A percentile compares a stretch with the other conserved stretches of the same genome.
Evolutionary conservation across 2,329 filamentous ascomycete genomes (phyloP).

Genomic region (Zymoseptoria passerinii): DNA sequence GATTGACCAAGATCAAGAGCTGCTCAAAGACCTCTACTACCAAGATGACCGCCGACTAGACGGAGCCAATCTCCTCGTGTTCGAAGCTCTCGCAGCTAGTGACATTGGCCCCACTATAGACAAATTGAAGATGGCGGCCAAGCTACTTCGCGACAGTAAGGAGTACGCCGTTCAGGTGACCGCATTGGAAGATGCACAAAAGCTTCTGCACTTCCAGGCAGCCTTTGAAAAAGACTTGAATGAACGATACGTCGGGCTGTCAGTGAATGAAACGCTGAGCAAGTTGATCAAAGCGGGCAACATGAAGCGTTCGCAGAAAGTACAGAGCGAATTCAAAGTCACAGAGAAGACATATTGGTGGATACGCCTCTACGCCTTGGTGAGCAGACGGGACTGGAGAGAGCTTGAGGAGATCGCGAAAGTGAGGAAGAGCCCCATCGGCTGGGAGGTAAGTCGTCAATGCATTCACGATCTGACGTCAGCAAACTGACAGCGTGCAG

Average conservation of each 20-base stretch:
- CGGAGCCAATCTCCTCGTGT: slow-evolving; percentile 77
- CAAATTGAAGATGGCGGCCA: slow-evolving; percentile 79
- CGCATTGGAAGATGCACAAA: slow-evolving; percentile 69
- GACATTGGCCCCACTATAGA: slow-evolving; percentile 64
- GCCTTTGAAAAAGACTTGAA: slow-evolving; percentile 73
- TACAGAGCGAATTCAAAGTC: slow-evolving; percentile 87
- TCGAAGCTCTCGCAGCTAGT: slow-evolving; percentile 69
- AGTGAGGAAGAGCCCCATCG: slow-evolving; percentile 77
- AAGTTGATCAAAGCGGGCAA: slow-evolving; percentile 77
- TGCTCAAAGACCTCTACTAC: slow-evolving; percentile 95
- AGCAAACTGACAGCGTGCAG: slow-evolving; percentile 35
- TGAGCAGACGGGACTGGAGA: slow-evolving; percentile 83
- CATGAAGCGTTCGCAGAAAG: slow-evolving; percentile 73
- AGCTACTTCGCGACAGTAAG: slow-evolving; percentile 74
- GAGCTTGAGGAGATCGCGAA: slow-evolving; percentile 81
- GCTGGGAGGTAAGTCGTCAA: slow-evolving; percentile 69
- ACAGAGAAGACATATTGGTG: slow-evolving; percentile 87
- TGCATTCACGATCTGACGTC: slow-evolving; percentile 1
- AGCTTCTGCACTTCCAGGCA: slow-evolving; percentile 78
- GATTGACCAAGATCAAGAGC: slow-evolving; percentile 63
- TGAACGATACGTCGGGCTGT: slow-evolving; percentile 63
- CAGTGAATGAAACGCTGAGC: slow-evolving; percentile 86
- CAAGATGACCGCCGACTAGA: slow-evolving; percentile 89
- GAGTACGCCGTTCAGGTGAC: slow-evolving; percentile 67
- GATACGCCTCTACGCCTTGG: slow-evolving; percentile 74